phyloP scores from a whole-genome alignment of 2,329 filamentous ascomycete species.

The Alternaria metachromatica region DNA sequence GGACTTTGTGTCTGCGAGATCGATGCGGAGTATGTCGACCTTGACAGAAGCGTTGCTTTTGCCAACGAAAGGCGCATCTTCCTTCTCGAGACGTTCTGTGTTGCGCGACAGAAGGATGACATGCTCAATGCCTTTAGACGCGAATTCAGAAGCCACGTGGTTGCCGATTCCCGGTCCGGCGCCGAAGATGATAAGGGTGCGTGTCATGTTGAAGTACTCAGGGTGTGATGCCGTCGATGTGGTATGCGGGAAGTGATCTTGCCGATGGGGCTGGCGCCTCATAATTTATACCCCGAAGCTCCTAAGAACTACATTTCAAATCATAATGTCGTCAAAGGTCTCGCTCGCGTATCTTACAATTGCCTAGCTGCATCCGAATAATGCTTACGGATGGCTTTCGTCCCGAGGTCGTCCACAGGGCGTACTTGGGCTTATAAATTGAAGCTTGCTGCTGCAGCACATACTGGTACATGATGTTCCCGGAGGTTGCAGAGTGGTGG shows the following conservation, averaged over 20 bases:
- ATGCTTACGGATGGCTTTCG: neutral
- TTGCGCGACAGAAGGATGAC: conserved; percentile 59
- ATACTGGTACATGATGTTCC: neutral
- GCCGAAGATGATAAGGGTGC: conserved; percentile 53
- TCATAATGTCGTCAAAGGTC: neutral
- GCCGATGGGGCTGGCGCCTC: too few species aligned
- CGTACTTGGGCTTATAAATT: neutral
- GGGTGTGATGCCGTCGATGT: neutral
- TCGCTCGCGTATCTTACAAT: neutral
- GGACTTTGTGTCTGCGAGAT: conserved; percentile 51
- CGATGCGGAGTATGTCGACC: conserved; percentile 54
- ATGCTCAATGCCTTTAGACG: conserved; percentile 54
- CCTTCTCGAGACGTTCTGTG: conserved; percentile 48
- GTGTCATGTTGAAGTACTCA: conserved; percentile 12
- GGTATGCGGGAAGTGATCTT: neutral
- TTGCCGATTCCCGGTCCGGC: conserved; percentile 59
- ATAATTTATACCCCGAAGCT: neutral
- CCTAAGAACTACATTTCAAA: neutral
- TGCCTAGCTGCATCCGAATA: neutral
- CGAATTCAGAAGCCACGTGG: conserved; percentile 51
- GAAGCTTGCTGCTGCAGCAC: neutral
- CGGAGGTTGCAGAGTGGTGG: neutral
- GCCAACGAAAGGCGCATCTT: conserved; percentile 42
- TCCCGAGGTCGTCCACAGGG: neutral
- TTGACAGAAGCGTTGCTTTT: conserved; percentile 37